phyloP scores from a whole-genome alignment of 805 yeast species.

The Metschnikowia anglica region DNA sequence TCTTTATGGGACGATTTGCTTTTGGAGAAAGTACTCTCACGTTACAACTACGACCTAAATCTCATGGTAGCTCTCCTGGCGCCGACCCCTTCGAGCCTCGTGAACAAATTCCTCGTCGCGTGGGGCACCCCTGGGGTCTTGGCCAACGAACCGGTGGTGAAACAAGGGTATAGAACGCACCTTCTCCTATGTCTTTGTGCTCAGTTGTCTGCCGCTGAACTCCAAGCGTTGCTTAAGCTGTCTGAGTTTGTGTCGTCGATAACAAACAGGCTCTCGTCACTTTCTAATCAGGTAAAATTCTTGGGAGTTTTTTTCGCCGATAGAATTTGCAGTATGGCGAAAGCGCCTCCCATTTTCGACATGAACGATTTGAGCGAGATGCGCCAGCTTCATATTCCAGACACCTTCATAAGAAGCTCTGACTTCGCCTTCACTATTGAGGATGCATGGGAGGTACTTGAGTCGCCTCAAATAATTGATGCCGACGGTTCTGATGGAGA shows the following conservation, averaged over 20 bases:
- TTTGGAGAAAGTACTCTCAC: slow-evolving; percentile 22
- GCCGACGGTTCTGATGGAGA: slow-evolving; percentile 12
- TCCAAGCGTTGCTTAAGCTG: slow-evolving; percentile 34
- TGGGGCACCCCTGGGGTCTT: slow-evolving; percentile 38
- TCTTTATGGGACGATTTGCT: slow-evolving; percentile 22
- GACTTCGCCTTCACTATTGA: slow-evolving; percentile 8
- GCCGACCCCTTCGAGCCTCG: not conserved
- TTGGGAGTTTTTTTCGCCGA: slow-evolving; percentile 63
- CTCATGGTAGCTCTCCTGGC: slow-evolving; percentile 13
- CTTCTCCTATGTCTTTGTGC: slow-evolving; percentile 41
- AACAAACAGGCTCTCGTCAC: slow-evolving; percentile 54
- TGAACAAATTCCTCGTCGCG: slow-evolving; percentile 2
- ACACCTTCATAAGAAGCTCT: not conserved
- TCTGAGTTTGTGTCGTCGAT: slow-evolving; percentile 48
- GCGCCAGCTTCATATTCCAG: slow-evolving; percentile 7
- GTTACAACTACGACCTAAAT: slow-evolving; percentile 15
- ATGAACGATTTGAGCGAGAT: slow-evolving; percentile 20
- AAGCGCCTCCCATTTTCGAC: slow-evolving; percentile 32
- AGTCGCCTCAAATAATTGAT: slow-evolving; percentile 15
- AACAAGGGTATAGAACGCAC: slow-evolving; percentile 51
- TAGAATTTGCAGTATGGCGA: slow-evolving; percentile 35
- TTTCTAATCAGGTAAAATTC: slow-evolving; percentile 43
- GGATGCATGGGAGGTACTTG: slow-evolving; percentile 25
- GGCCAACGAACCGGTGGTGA: slow-evolving; percentile 37
- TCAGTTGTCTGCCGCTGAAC: slow-evolving; percentile 17